Conservation (phyloP, 208 protist genomes). For the Trichomonas tenax region DNA sequence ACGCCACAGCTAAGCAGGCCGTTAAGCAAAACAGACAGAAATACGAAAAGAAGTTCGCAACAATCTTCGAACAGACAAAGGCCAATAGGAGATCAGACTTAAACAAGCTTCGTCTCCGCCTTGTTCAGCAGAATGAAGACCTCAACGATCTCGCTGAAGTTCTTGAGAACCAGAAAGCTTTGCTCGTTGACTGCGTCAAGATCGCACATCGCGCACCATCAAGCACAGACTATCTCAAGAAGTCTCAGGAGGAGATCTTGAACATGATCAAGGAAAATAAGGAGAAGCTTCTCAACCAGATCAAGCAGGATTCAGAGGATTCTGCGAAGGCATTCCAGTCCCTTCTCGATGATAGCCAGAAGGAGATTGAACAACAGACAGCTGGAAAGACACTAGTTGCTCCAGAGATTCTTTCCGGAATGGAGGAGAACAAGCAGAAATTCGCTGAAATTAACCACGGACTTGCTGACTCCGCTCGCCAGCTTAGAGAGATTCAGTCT, state of each 20-base stretch:
- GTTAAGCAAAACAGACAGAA: neutral
- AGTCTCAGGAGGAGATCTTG: neutral
- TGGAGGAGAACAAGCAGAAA: neutral
- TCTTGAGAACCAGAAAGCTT: neutral
- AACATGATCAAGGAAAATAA: neutral
- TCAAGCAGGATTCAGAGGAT: neutral
- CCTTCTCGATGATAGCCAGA: neutral
- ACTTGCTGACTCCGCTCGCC: neutral
- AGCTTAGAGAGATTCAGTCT: neutral
- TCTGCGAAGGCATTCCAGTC: neutral
- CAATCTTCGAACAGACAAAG: neutral
- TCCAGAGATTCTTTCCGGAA: neutral
- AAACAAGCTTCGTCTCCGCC: neutral
- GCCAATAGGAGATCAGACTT: neutral
- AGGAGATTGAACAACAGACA: neutral
- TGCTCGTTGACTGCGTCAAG: neutral
- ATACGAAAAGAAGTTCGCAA: neutral
- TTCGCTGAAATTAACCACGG: neutral
- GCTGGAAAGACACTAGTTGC: neutral
- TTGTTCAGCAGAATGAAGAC: neutral
- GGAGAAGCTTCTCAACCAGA: neutral
- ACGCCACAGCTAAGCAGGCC: neutral
- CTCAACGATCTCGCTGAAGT: neutral
- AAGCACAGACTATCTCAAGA: neutral
- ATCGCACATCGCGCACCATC: neutral